phyloP scores from a whole-genome alignment of 2,329 filamentous ascomycete species.

The Exserohilum turcica region DNA sequence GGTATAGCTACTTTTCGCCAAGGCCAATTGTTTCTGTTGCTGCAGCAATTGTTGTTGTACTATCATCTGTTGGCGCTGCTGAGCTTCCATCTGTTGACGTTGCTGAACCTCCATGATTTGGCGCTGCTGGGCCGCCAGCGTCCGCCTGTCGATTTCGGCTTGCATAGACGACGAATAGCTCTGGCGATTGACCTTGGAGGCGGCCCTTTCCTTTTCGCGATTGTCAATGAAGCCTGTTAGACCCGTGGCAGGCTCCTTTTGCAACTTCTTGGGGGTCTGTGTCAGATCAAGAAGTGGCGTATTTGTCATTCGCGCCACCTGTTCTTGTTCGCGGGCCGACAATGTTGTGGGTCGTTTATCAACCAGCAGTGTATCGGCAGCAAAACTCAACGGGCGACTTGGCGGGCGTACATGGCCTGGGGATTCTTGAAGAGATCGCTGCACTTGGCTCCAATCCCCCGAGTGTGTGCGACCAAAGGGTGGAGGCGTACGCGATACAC shows the following conservation, averaged over 20 bases:
- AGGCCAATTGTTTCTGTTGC: constrained; percentile 31
- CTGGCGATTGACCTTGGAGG: constrained; percentile 38
- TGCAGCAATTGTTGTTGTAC: constrained; percentile 35
- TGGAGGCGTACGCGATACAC: constrained; percentile 57
- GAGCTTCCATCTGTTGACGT: constrained; percentile 31
- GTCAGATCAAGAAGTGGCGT: constrained; percentile 74
- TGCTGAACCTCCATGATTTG: constrained; percentile 34
- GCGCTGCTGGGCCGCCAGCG: constrained; percentile 36
- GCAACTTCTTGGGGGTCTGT: constrained; percentile 49
- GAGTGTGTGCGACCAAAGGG: constrained; percentile 51
- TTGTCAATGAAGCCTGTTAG: constrained; percentile 80
- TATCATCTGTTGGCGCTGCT: constrained; percentile 32
- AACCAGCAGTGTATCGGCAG: constrained; percentile 60
- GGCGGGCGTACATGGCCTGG: constrained; percentile 31
- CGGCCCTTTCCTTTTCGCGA: constrained; percentile 73
- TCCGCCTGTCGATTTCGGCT: constrained; percentile 44
- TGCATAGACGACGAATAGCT: constrained; percentile 40
- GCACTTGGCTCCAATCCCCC: constrained; percentile 52
- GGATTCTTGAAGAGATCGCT: constrained; percentile 36
- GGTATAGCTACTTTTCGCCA: constrained; percentile 30
- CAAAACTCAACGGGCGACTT: constrained; percentile 52
- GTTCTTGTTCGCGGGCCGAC: constrained; percentile 87
- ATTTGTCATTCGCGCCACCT: constrained; percentile 81
- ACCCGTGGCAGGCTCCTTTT: constrained; percentile 55
- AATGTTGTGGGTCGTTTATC: constrained; percentile 64